Evolutionary conservation across 2,329 filamentous ascomycete species (phyloP), one percentile per base, ranked within the genome.

Genomic region (Monosporascus ibericus): DNA sequence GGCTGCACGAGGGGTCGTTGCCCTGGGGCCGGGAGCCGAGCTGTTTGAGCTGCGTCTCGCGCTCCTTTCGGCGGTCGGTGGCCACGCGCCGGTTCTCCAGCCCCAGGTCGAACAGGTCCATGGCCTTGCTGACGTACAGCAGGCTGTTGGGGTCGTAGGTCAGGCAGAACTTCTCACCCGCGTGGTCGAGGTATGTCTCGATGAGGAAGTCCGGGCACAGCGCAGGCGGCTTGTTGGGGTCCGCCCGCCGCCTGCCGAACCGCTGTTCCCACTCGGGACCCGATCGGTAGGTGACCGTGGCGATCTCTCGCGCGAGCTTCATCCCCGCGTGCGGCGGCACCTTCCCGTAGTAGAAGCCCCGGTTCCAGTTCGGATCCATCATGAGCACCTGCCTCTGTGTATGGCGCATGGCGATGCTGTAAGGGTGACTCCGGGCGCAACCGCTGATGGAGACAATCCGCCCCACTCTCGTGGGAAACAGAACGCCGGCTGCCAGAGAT

Each of bases 391-490:
- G 94, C 27, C 94, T 85, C 72, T 99, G 94, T 0, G 92, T 96
- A 72, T 99, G 94, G 50, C 94, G 85, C 92, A 99, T 96, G 36
- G 94, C 94, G 68, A 99, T 96, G 70, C 92, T 95, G 74, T 99
- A 99, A 0, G 94, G 94, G 68, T 99, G 94, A 61, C 88, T 95
- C 58, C 94, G 80, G 1, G 92, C 94, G 69, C 94, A 99, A 14
- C 92, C 94, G 65, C 88, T 95, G 65, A 97, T 94, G 63, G 86
- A 92, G 38, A 91, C 89, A 57, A 99, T 82, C 59, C 87, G 85
- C 39, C 84, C 84, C 3, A 99, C 87, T 36, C 92, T 81, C 39
- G 88, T 82, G 0, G 91, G 88, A 67, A 92, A 95, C 30, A 96
- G 73, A 1, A 88, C 84, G 3, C 90, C 94, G 0, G 90, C 88